Evolutionary conservation across 768 basidiomycete genomes (phyloP).

Genomic region (Xerocomus potaroensis): DNA sequence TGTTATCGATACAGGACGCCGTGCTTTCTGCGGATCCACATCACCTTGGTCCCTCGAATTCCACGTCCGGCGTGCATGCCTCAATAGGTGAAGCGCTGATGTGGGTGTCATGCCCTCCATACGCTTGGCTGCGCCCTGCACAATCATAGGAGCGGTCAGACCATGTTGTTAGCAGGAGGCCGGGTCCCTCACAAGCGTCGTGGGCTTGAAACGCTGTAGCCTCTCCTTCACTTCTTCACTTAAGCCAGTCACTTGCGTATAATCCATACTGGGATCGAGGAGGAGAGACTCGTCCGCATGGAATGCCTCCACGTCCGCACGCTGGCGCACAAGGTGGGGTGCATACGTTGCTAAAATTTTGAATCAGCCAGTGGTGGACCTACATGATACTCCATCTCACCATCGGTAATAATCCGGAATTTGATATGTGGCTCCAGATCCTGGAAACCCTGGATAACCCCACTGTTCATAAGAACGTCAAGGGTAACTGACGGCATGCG

Average conservation of each 20-base stretch:
- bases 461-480: conserved; percentile 43
- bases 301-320: conserved; percentile 70
- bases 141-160: neutral
- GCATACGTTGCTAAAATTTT: conserved; percentile 51
- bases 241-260: conserved; percentile 57
- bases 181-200: conserved; percentile 51
- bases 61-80: conserved; percentile 48
- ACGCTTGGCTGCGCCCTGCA: conserved; percentile 85
- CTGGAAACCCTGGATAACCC: conserved; percentile 35
- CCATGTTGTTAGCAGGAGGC: neutral
- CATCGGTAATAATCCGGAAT: conserved; percentile 66
- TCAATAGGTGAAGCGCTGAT: conserved; percentile 62
- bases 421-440: conserved; percentile 49
- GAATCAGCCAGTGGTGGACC: conserved; percentile 3
- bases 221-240: conserved; percentile 74
- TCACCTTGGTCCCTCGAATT: neutral
- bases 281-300: conserved; percentile 68
- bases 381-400: conserved; percentile 33
- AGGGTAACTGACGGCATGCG: conserved; percentile 52
- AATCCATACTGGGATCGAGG: conserved; percentile 71
- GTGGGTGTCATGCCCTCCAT: conserved; percentile 94
- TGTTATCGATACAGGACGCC: no score
- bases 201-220: conserved; percentile 55
- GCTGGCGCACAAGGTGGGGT: conserved; percentile 64
- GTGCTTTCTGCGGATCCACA: no score